phyloP scores from a whole-genome alignment of 2,329 filamentous ascomycete genomes.

The Diplodia mutila region DNA sequence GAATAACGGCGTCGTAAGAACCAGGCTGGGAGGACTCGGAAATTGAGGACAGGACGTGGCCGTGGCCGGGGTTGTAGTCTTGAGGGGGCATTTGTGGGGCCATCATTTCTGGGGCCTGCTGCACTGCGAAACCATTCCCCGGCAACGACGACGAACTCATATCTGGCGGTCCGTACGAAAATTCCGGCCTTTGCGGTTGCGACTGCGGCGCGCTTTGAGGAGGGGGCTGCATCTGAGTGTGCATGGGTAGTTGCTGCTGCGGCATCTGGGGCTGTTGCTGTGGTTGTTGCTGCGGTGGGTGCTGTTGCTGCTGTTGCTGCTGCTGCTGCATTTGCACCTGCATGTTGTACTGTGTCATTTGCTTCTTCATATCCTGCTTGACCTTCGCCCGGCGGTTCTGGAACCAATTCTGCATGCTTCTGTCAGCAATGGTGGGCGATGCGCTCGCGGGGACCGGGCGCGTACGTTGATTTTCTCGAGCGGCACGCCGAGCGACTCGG shows the following conservation, averaged over 20 bases:
- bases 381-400: slow-evolving; percentile 58
- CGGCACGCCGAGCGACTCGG: slow-evolving; percentile 51
- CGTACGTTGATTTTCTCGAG: slow-evolving; percentile 59
- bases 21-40: slow-evolving; percentile 25
- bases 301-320: background rate
- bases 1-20: slow-evolving; percentile 38
- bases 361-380: slow-evolving; percentile 57
- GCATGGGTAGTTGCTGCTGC: slow-evolving; percentile 14
- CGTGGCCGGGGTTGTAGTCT: slow-evolving; percentile 16
- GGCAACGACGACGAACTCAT: slow-evolving; percentile 42
- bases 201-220: slow-evolving; percentile 18
- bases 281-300: background rate
- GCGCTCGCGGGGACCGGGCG: slow-evolving; percentile 5
- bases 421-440: slow-evolving; percentile 37
- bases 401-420: slow-evolving; percentile 53
- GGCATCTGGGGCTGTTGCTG: slow-evolving; percentile 17
- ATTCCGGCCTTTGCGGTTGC: slow-evolving; percentile 7
- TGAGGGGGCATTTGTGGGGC: slow-evolving; percentile 17
- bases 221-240: slow-evolving; percentile 5
- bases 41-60: slow-evolving; percentile 24
- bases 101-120: slow-evolving; percentile 18
- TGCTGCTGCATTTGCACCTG: slow-evolving; percentile 25
- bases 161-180: slow-evolving; percentile 31
- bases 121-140: slow-evolving; percentile 29
- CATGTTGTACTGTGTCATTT: slow-evolving; percentile 40